Evolutionary conservation across 1,139 yeast genomes (phyloP).

Genomic region (Nadsonia commutata): DNA sequence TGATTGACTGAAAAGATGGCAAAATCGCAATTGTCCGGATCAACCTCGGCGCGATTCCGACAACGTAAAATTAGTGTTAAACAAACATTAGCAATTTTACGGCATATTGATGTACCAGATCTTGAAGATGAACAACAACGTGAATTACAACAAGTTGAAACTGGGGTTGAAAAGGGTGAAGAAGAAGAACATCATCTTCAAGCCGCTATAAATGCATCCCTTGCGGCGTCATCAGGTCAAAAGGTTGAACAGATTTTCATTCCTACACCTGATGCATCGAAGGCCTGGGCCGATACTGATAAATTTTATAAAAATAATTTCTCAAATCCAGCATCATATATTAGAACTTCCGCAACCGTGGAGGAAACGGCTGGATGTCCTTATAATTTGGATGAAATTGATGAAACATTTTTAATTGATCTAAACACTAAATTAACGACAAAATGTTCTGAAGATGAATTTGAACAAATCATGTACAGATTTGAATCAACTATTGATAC

Average conservation of each 20-base stretch:
- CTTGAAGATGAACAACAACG: slow-evolving; percentile 63
- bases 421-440: slow-evolving; percentile 20
- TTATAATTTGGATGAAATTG: slow-evolving; percentile 84
- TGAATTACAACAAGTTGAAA: slow-evolving; percentile 78
- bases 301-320: slow-evolving; percentile 58
- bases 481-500: slow-evolving; percentile 63
- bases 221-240: slow-evolving; percentile 41
- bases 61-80: slow-evolving; percentile 86
- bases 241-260: slow-evolving; percentile 58
- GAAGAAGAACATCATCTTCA: slow-evolving; percentile 95
- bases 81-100: slow-evolving; percentile 69
- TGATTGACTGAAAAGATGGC: background rate
- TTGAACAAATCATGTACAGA: slow-evolving; percentile 62
- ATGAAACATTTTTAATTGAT: slow-evolving; percentile 47
- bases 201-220: slow-evolving; percentile 71
- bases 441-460: slow-evolving; percentile 60
- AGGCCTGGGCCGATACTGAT: slow-evolving; percentile 61
- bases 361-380: slow-evolving; percentile 84
- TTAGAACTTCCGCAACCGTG: slow-evolving; percentile 84
- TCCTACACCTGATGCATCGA: slow-evolving; percentile 94
- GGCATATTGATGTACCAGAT: slow-evolving; percentile 69
- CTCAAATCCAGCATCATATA: slow-evolving; percentile 61
- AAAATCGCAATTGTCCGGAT: slow-evolving; percentile 5
- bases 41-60: slow-evolving; percentile 54
- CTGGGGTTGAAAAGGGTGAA: slow-evolving; percentile 97